Evolutionary conservation across 2,329 filamentous ascomycete species (phyloP).

Genomic region (Akanthomyces muscarius): DNA sequence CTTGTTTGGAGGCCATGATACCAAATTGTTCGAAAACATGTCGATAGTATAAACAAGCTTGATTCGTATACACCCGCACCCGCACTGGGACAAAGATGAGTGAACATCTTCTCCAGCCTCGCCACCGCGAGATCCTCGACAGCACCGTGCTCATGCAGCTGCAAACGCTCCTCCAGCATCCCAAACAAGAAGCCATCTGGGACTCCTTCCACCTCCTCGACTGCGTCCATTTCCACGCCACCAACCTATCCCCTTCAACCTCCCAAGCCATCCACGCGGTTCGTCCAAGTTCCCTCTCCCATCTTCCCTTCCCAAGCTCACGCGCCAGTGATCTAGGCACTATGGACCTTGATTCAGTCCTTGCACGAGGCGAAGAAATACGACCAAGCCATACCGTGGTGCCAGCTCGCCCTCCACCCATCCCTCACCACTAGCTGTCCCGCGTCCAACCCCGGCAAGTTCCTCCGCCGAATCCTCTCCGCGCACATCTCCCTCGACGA

Average conservation of each 20-base stretch:
- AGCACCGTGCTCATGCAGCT: constrained; percentile 1
- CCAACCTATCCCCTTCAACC: background rate
- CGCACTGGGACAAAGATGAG: background rate
- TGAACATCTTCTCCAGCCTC: background rate
- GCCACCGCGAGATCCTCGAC: background rate
- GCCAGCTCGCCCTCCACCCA: constrained; percentile 59
- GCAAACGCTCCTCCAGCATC: background rate
- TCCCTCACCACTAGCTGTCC: constrained; percentile 62
- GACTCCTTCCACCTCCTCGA: constrained; percentile 11
- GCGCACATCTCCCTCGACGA: constrained; percentile 55
- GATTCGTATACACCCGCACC: too few relatives aligned
- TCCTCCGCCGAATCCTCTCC: constrained; percentile 68
- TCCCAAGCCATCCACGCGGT: background rate
- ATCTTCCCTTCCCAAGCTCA: background rate
- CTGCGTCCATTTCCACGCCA: background rate
- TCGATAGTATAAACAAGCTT: too few relatives aligned
- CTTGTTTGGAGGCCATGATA: background rate
- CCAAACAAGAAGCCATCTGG: constrained; percentile 2
- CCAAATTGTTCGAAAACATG: background rate
- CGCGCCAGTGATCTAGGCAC: background rate
- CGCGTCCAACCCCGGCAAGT: constrained; percentile 61
- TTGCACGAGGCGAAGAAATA: background rate
- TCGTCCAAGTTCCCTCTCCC: background rate
- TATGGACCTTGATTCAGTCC: background rate
- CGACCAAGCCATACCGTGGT: constrained; percentile 59